Base-by-base conservation (phyloP, 164 flowering plant genomes). In the Piper betle region DNA sequence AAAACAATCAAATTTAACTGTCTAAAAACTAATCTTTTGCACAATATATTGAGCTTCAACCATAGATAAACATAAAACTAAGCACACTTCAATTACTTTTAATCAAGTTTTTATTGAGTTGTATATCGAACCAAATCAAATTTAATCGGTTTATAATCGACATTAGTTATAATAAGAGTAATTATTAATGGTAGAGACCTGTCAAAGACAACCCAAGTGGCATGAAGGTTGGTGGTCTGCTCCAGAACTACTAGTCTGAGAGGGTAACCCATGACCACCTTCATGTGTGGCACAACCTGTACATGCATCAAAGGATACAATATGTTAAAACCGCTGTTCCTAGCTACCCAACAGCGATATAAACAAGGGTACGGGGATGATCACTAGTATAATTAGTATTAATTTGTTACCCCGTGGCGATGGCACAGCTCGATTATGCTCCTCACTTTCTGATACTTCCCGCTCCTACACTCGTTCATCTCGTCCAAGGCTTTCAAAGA, bases 181-280 rank as follows among this genome's bases (percentile, higher is more conserved):
- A 6, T 25, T 7, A 43, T 1, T 16, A 4, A 4, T 1, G 39
- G 11, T 17, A 25, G n/a, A 3, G 72, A 80, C 85, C 80, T 76
- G 46, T 83, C 88, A 46, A 83, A 73, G 1, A 81, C 80, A 2
- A 80, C 82, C 73, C 82, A 73, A 19, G 82, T 68, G 0, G 88
- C 75, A 58, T 77, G 77, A 39, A 80, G 82, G 64, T 68, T 72
- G 1, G 61, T 67, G n/a, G 79, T 78, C 62, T 66, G 71, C 74
- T 84, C 84, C 12, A 77, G 50, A 13, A 78, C 77, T 6, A 72
- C 56, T 13, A 65, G 61, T n/a, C 63, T 53, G 15, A 63, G 13
- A 0, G 84, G 84, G 65, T 75, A 55, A 3, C 88, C 85, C 81
- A 78, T 81, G 16, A 62, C 80, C 13, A 75, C 75, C 64, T 75